phyloP scores from a whole-genome alignment of 371 early-diverging fungal genomes.

The Mucor velutinosus region DNA sequence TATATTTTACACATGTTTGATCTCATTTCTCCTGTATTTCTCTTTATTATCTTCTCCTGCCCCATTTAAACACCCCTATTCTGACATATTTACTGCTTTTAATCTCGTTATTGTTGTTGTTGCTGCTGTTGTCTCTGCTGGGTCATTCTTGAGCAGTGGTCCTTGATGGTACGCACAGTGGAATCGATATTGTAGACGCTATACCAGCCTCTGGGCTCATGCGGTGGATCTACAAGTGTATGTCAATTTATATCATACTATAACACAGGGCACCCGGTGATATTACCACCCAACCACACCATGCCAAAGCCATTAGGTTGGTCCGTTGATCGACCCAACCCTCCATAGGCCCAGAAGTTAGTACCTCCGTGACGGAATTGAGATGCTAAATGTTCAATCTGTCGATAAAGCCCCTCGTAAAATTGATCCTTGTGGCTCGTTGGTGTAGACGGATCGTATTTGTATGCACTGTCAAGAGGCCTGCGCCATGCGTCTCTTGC shows the following conservation, averaged over 20 bases:
- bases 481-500: slow-evolving; percentile 52
- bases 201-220: slow-evolving; percentile 53
- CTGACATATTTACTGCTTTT: slow-evolving; percentile 11
- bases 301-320: slow-evolving; percentile 36
- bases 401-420: slow-evolving; percentile 42
- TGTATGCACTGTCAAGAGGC: slow-evolving; percentile 29
- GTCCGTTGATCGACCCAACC: slow-evolving; percentile 42
- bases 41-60: background rate
- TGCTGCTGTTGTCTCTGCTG: slow-evolving; percentile 3
- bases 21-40: slow-evolving; percentile 6
- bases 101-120: slow-evolving; percentile 5
- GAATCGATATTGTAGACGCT: slow-evolving; percentile 45
- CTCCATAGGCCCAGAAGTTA: slow-evolving; percentile 52
- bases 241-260: too few species aligned
- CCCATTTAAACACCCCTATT: background rate
- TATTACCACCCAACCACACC: slow-evolving; percentile 45
- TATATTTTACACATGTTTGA: background rate
- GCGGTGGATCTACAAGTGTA: slow-evolving; percentile 40
- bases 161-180: slow-evolving; percentile 28
- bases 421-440: slow-evolving; percentile 50
- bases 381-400: slow-evolving; percentile 30
- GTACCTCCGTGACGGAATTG: slow-evolving; percentile 29
- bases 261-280: background rate
- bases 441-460: slow-evolving; percentile 48
- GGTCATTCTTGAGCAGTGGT: slow-evolving; percentile 4